Evolutionary conservation across 208 protist genomes (phyloP), one percentile per base, ranked within the genome.

Genomic region (Novymonas esmeraldas): DNA sequence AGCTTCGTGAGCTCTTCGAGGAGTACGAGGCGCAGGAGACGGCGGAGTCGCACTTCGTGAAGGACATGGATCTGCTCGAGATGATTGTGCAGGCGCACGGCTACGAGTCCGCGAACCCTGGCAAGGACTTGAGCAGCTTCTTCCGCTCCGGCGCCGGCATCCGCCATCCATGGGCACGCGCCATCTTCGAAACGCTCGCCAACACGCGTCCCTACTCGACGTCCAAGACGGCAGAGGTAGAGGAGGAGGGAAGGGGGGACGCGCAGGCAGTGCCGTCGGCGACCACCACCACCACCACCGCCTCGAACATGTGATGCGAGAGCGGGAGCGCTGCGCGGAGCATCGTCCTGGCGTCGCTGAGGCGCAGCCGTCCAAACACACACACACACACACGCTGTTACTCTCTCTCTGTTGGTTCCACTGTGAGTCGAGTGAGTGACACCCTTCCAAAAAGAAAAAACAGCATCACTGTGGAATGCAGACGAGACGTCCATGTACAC

Each of bases 11-110:
- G 6, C 75, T 96, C 11, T 98, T 89, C 60, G 45, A 84, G 20
- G 92, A 97, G 80, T 98, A 97, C 67, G 94, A 98, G 72, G 80
- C 81, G 28, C 84, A 90, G 65, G 75, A 80, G 57, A 92, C 92
- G 22, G 41, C 71, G 13, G 94, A 98, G 78, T 65, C 92, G 22
- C 76, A 78, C 11, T 95, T 96, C 73, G 84, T 98, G 20, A 94
- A 92, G 65, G 94, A 98, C 69, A 93, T 97, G 81, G 94, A 98
- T 64, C 61, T 93, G 50, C 78, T 98, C 24, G 94, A 98, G 65
- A 98, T 98, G 94, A 78, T 96, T 31, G 76, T 94, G 38, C 94
- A 98, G 79, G 94, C 92, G 26, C 83, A 92, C 54, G 62, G 76
- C 33, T 98, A 98, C 74, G 94, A 98, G 76, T 33, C 33, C 29